phyloP scores from a whole-genome alignment of 306 rosid genomes.

The Gillenia trifoliata region DNA sequence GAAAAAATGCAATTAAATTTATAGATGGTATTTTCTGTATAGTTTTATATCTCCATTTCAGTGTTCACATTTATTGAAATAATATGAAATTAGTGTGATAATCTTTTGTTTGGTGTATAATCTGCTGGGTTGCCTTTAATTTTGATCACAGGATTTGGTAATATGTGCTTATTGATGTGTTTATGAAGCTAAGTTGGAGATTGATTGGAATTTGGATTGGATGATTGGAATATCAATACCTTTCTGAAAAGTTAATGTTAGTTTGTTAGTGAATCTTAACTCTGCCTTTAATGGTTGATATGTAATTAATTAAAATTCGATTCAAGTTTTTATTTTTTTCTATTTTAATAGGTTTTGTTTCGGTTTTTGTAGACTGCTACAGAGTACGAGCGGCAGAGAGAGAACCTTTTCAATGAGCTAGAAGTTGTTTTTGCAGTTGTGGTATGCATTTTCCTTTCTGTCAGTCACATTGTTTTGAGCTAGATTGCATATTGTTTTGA shows the following conservation, averaged over 20 bases:
- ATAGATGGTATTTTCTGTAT: not conserved
- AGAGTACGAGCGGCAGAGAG: slow-evolving; percentile 72
- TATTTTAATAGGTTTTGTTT: not conserved
- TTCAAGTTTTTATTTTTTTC: not conserved
- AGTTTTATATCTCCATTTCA: not conserved
- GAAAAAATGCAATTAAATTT: too few species aligned
- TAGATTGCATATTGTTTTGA: not conserved
- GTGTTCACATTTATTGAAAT: not conserved
- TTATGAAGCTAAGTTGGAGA: not conserved
- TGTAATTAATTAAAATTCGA: not conserved
- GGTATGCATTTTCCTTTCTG: slow-evolving; percentile 43
- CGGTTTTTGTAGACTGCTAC: slow-evolving; percentile 79
- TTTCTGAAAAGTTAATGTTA: too few species aligned
- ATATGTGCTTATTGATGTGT: not conserved
- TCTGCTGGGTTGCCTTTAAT: too few species aligned
- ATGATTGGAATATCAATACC: not conserved
- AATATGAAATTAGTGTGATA: not conserved
- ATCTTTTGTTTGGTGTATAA: not conserved
- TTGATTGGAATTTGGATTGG: slow-evolving; percentile 7
- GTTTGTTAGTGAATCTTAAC: too few species aligned
- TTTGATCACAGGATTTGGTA: not conserved
- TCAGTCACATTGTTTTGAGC: not conserved
- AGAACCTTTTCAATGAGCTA: slow-evolving; percentile 81
- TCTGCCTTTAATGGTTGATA: too few species aligned
- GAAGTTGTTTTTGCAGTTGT: slow-evolving; percentile 92